These are phyloP conservation scores for Arthrinium puccinioides DNA, from an alignment of 2,329 filamentous ascomycete genomes.

Conservation along the genomic window DNA sequence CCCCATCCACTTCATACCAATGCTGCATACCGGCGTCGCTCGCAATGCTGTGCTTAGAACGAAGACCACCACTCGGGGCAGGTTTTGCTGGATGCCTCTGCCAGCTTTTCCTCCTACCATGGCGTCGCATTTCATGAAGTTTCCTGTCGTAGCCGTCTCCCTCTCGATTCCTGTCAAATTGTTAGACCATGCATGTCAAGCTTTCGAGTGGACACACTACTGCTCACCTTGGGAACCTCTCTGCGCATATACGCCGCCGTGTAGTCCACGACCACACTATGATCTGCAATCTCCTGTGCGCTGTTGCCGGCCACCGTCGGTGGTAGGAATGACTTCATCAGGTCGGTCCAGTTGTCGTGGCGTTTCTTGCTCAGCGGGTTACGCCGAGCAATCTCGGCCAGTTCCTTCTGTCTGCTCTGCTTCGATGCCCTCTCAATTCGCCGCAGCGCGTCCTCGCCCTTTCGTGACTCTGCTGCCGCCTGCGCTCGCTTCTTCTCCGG, in stretches of 20 bases:
- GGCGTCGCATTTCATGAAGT: too few relatives aligned
- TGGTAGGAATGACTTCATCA: conserved; percentile 50
- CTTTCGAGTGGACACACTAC: conserved; percentile 24
- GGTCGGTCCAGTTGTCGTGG: conserved; percentile 53
- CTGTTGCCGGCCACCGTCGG: conserved; percentile 23
- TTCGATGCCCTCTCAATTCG: conserved; percentile 55
- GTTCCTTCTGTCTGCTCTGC: conserved; percentile 57
- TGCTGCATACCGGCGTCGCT: too few relatives aligned
- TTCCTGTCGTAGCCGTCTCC: too few relatives aligned
- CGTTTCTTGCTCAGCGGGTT: conserved; percentile 45
- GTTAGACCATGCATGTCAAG: conserved; percentile 16
- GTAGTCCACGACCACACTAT: conserved; percentile 59
- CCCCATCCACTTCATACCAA: too few relatives aligned
- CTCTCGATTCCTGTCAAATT: conserved; percentile 1
- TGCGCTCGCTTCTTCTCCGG: conserved; percentile 53
- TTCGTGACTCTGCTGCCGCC: conserved; percentile 51
- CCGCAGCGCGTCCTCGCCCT: conserved; percentile 55
- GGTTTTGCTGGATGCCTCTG: too few relatives aligned
- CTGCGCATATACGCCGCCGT: conserved; percentile 45
- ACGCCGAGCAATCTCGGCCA: conserved; percentile 47
- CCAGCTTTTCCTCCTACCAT: too few relatives aligned
- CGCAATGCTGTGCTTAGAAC: too few relatives aligned
- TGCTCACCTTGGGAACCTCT: conserved; percentile 41
- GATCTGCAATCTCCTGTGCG: conserved; percentile 48
- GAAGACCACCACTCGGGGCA: too few relatives aligned